Conservation (phyloP, 179 eudicot species). For the Beta lomatogona region DNA sequence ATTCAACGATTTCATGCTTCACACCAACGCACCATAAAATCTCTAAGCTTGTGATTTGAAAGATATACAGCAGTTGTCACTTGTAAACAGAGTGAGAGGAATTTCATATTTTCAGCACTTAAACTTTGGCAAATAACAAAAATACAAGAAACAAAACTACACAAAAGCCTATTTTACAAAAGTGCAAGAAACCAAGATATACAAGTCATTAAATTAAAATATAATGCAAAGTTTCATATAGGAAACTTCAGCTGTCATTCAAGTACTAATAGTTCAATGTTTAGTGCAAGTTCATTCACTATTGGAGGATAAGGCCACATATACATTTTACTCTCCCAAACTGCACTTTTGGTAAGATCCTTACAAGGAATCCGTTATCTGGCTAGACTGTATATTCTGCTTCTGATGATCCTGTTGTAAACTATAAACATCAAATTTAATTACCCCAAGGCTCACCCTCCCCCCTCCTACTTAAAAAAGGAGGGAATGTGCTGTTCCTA, state of each 20-base stretch:
- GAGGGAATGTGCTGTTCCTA: background rate
- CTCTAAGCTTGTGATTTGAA: background rate
- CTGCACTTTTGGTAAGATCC: background rate
- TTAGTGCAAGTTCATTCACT: background rate
- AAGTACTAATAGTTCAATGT: background rate
- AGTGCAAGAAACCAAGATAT: too few species aligned
- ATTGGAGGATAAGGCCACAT: background rate
- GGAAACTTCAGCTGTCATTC: background rate
- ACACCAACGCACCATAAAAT: background rate
- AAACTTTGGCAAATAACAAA: background rate
- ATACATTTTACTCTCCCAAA: background rate
- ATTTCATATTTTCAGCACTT: background rate
- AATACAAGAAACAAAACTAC: too few species aligned
- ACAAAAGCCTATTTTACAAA: too few species aligned
- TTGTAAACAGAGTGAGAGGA: background rate
- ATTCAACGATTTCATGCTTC: background rate
- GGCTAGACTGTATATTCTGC: background rate
- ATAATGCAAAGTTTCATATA: background rate
- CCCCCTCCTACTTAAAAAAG: background rate
- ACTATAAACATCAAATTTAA: background rate
- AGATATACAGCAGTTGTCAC: background rate
- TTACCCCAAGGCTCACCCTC: background rate
- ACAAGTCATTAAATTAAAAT: background rate
- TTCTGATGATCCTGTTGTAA: background rate
- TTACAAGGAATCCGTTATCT: background rate